Conservation (phyloP, 2,329 filamentous ascomycete genomes). For the Neocucurbitaria cava region DNA sequence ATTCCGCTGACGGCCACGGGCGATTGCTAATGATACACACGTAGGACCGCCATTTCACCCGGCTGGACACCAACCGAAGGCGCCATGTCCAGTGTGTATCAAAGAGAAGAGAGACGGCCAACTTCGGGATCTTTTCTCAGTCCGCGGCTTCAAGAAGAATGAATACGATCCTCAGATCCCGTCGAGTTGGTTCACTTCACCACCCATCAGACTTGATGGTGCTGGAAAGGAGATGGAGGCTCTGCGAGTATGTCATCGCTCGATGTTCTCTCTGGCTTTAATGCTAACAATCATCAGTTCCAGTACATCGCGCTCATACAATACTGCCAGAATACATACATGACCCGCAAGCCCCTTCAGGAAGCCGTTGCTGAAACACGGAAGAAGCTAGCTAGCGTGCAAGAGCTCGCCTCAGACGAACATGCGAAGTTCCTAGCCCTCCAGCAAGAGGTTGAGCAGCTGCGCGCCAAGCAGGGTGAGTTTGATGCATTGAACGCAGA, state of each 20-base stretch:
- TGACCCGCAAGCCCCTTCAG: conserved; percentile 24
- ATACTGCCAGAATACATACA: conserved; percentile 33
- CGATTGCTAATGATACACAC: not conserved
- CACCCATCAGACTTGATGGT: conserved; percentile 52
- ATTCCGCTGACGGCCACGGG: not conserved
- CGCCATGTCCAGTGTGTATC: conserved; percentile 55
- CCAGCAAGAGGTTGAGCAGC: conserved; percentile 27
- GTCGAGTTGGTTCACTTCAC: conserved; percentile 51
- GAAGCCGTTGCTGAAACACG: conserved; percentile 23
- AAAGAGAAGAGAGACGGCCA: conserved; percentile 44
- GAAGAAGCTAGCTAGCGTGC: conserved; percentile 33
- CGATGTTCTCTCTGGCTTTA: not conserved
- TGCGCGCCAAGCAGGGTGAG: conserved; percentile 16
- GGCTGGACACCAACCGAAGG: conserved; percentile 48
- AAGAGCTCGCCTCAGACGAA: conserved; percentile 45
- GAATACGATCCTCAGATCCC: conserved; percentile 55
- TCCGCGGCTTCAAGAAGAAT: conserved; percentile 52
- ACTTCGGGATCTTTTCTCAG: conserved; percentile 51
- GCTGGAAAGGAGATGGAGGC: conserved; percentile 50
- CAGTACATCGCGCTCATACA: conserved; percentile 51
- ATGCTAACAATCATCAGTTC: conserved; percentile 48
- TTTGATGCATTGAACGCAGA: conserved; percentile 18
- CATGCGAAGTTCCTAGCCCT: conserved; percentile 39
- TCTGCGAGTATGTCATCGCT: conserved; percentile 44
- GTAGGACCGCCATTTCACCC: conserved; percentile 57